Evolutionary conservation across 2,329 filamentous ascomycete species (phyloP).

Genomic region (Alternaria ventricosa): DNA sequence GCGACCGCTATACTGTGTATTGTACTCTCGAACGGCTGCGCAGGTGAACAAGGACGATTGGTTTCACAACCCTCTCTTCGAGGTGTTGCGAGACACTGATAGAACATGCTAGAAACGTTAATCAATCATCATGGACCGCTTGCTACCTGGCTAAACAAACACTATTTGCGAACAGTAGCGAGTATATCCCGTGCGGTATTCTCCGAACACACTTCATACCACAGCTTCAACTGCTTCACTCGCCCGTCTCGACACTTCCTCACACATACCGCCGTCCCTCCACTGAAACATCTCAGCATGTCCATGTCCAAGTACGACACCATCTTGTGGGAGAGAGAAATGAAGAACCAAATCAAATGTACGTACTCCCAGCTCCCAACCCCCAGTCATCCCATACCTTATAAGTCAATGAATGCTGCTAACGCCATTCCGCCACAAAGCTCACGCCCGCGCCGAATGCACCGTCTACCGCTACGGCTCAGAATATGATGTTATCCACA

Average conservation of each 20-base stretch:
- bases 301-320: not conserved
- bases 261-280: not conserved
- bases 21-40: no score
- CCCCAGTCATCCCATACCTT: not conserved
- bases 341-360: not conserved
- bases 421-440: not conserved
- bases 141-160: accelerated
- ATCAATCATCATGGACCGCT: accelerated
- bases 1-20: no score
- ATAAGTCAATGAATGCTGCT: not conserved
- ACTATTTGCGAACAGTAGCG: not conserved
- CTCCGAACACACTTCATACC: accelerated
- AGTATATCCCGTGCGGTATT: not conserved
- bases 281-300: not conserved
- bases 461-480: not conserved
- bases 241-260: not conserved
- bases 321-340: not conserved
- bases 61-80: not conserved
- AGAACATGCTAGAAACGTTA: not conserved
- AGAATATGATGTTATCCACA: not conserved
- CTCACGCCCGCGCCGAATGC: not conserved
- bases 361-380: not conserved
- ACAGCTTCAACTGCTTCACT: not conserved
- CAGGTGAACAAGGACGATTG: no score
- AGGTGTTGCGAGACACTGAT: not conserved